These are phyloP conservation scores for Diaporthe citriasiana DNA, from an alignment of 2,329 filamentous ascomycete genomes.

Conservation along the genomic window DNA sequence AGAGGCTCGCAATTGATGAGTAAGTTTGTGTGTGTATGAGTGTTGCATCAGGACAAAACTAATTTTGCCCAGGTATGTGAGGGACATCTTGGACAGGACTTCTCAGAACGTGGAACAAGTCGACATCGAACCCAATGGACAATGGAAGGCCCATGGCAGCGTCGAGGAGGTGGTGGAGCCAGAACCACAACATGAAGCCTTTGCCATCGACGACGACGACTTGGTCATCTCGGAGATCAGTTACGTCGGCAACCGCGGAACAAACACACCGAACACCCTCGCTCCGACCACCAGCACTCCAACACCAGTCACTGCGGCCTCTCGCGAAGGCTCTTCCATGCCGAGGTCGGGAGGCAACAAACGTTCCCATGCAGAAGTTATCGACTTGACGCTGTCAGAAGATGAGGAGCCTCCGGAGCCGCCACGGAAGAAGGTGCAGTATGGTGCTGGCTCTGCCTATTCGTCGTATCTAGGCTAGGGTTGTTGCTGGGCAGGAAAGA, in stretches of 20 bases:
- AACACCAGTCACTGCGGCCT: slow-evolving; percentile 51
- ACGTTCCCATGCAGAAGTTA: slow-evolving; percentile 66
- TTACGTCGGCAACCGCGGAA: slow-evolving; percentile 51
- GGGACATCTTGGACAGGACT: slow-evolving; percentile 85
- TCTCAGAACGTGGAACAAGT: slow-evolving; percentile 82
- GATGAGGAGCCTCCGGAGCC: slow-evolving; percentile 62
- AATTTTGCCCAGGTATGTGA: slow-evolving; percentile 76
- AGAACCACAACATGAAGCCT: slow-evolving; percentile 48
- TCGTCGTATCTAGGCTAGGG: slow-evolving; percentile 21
- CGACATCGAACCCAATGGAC: slow-evolving; percentile 88
- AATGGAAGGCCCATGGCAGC: slow-evolving; percentile 70
- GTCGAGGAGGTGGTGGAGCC: slow-evolving; percentile 50
- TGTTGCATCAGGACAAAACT: slow-evolving; percentile 37
- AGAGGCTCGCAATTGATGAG: slow-evolving; percentile 88
- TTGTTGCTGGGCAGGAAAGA: neutral
- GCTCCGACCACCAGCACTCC: slow-evolving; percentile 46
- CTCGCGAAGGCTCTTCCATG: slow-evolving; percentile 55
- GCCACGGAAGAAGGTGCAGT: slow-evolving; percentile 62
- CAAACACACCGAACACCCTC: slow-evolving; percentile 54
- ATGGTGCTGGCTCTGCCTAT: slow-evolving; percentile 35
- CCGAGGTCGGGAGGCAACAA: slow-evolving; percentile 59
- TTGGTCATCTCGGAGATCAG: slow-evolving; percentile 63
- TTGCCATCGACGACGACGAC: slow-evolving; percentile 63
- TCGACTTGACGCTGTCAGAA: slow-evolving; percentile 72
- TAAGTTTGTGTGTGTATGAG: slow-evolving; percentile 60